Evolutionary conservation across 2,329 filamentous ascomycete species (phyloP), one percentile per base, ranked within the genome.

Genomic region (Tolypocladium cylindrosporum): DNA sequence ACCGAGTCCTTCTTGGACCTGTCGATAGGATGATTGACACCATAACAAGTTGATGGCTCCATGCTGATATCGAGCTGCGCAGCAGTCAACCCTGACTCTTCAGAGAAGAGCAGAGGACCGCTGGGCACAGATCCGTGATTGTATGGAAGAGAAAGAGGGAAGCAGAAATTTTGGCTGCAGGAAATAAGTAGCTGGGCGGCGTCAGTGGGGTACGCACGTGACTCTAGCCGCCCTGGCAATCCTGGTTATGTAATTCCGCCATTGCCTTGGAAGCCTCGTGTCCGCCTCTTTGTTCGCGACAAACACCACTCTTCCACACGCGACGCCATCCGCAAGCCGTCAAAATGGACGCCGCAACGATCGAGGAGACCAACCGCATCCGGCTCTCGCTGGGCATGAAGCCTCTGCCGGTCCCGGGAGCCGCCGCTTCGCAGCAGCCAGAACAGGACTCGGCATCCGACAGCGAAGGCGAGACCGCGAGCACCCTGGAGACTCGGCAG

Each of bases 361-460:
- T 97, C 69, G 90, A 95, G 74, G 91, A 97, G 80, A 91, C 90
- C 64, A 97, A 97, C 77, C 89, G 92, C 69, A 88, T 97, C 68
- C 91, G 93, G 67, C 80, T 87, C 66, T 90, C 91, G 55, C 85
- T 97, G 76, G 93, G 93, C 68, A 85, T 97, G 79, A 90, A 93
- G 69, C 92, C 91, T 34, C 77, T 97, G 67, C 90, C 91, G 31
- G 89, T 95, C 13, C 89, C 92, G 34, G 90, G 90, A 63, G 80
- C 79, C 59, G 79, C 64, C 42, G 57, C 64, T 10, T 59, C 66
- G 19, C 62, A 77, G 55, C 73, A 74, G 51, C 48, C 57, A 19
- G 61, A 67, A 16, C 45, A 45, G 24, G 58, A 89, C 24, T 86
- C 87, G 59, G 78, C 77, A 57, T 77, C 79, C 58, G 80, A 79